Evolutionary conservation across 345 rosid species (phyloP).

Genomic region (Populus simonii): DNA sequence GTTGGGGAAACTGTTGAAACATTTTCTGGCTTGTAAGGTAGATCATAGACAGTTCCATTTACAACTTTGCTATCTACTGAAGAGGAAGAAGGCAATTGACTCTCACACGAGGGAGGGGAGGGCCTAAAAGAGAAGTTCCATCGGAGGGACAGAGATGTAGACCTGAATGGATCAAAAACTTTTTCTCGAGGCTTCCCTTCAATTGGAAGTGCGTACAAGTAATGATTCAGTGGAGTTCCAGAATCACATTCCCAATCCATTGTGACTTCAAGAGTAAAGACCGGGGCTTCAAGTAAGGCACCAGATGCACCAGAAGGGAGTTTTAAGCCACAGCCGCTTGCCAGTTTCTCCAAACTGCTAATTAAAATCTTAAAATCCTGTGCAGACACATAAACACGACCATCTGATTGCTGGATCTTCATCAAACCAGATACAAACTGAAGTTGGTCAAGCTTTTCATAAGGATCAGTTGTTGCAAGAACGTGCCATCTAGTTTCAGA

Average conservation of each 20-base stretch:
- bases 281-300: slow-evolving; percentile 71
- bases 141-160: slow-evolving; percentile 86
- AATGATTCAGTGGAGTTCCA: slow-evolving; percentile 86
- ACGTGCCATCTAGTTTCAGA: slow-evolving; percentile 66
- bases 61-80: slow-evolving; percentile 31
- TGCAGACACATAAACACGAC: slow-evolving; percentile 68
- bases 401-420: slow-evolving; percentile 95
- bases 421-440: slow-evolving; percentile 58
- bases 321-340: slow-evolving; percentile 54
- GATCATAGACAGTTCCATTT: slow-evolving; percentile 30
- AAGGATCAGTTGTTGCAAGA: slow-evolving; percentile 93
- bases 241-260: slow-evolving; percentile 97
- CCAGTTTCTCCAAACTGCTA: slow-evolving; percentile 91
- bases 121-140: slow-evolving; percentile 91
- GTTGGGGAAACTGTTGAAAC: slow-evolving; percentile 45
- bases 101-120: slow-evolving; percentile 28
- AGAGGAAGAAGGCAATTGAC: slow-evolving; percentile 39
- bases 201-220: slow-evolving; percentile 75
- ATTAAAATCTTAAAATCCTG: slow-evolving; percentile 69
- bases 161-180: slow-evolving; percentile 90
- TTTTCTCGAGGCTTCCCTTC: slow-evolving; percentile 81
- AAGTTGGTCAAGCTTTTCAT: slow-evolving; percentile 90
- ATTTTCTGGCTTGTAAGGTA: slow-evolving; percentile 45
- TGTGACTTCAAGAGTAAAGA: slow-evolving; percentile 73
- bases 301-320: slow-evolving; percentile 49